Base-by-base conservation (phyloP, 257 asterid species). In the Salvia splendens region DNA sequence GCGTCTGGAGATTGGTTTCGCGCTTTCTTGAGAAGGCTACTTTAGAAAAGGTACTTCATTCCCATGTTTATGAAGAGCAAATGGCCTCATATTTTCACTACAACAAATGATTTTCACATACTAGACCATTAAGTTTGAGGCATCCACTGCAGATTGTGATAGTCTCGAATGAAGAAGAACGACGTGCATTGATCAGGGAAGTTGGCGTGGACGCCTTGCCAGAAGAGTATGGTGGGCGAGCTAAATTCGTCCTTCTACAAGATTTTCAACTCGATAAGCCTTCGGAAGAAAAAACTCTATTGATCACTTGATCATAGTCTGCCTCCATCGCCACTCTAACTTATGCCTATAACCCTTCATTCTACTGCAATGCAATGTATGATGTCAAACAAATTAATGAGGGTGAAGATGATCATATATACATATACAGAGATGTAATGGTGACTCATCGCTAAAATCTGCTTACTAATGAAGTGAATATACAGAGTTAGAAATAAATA, bases 21-120 rank as follows among this genome's bases (percentile, higher is more conserved):
- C 85, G 84, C 62, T 84, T 85, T 57, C 83, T 88, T 32, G 96
- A 91, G 58, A 85, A 85, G 69, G 85, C 86, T 69, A 91, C 92
- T 50, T 67, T 73, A 15, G 84, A 83, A 35, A 91, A 88, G 95
- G 92, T 91, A 76, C 5, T 38, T 38, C 42, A 38, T 38, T 8
- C 6, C 8, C 8, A 38, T 38, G 42, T 38, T 38, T 38, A 38
- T 5, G 42, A 8, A 40, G 45, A 40, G 11, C 45, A 40, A 40
- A 40, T 7, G 45, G 45, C 45, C 45, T 40, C 45, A 40, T 20
- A 20, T 40, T 40, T 38, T 6, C 42, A 38, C 42, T 38, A 5
- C 38, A 3, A 33, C 58, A 24, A 4, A 17, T 8, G 35, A 50
- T 50, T 15, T 16, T 15, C 30, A 50, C 12, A 8, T 15, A 2